phyloP scores from a whole-genome alignment of 2,329 filamentous ascomycete genomes.

The Thermothelomyces thermophilus region DNA sequence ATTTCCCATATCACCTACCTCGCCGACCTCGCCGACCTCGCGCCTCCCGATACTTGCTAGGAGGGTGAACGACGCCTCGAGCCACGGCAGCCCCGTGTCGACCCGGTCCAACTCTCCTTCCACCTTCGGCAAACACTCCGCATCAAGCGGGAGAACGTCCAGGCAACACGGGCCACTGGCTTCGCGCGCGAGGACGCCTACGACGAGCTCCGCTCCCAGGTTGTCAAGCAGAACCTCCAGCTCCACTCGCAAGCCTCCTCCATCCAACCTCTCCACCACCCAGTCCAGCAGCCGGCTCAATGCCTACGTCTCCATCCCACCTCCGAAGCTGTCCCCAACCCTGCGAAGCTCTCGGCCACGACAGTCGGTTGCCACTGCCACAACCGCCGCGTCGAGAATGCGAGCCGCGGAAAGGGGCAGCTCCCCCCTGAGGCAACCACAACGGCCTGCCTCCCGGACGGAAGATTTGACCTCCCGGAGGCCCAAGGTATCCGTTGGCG shows the following conservation, averaged over 20 bases:
- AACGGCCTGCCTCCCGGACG: slow-evolving; percentile 28
- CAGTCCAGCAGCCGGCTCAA: slow-evolving; percentile 56
- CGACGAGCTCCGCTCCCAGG: slow-evolving; percentile 32
- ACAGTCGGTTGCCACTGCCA: slow-evolving; percentile 68
- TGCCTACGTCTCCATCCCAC: slow-evolving; percentile 65
- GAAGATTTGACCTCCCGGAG: slow-evolving; percentile 37
- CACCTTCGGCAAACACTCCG: slow-evolving; percentile 38
- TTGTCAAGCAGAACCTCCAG: slow-evolving; percentile 35
- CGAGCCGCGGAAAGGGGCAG: slow-evolving; percentile 54
- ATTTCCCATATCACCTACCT: slow-evolving; percentile 24
- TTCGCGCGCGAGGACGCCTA: slow-evolving; percentile 36
- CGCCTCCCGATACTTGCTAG: slow-evolving; percentile 34
- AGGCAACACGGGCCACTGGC: slow-evolving; percentile 30
- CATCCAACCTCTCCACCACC: slow-evolving; percentile 33
- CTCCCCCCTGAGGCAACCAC: slow-evolving; percentile 35
- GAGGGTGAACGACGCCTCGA: slow-evolving; percentile 38
- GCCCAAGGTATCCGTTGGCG: slow-evolving; percentile 57
- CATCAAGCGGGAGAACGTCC: slow-evolving; percentile 36
- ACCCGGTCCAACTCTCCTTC: slow-evolving; percentile 53
- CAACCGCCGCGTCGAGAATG: slow-evolving; percentile 62
- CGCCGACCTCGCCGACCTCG: slow-evolving; percentile 28
- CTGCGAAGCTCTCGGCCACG: slow-evolving; percentile 77
- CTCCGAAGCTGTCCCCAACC: slow-evolving; percentile 68
- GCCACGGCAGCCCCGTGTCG: slow-evolving; percentile 43
- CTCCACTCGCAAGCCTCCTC: slow-evolving; percentile 35